Conservation (phyloP, 192 early-diverging fungal species). For the Obelidium mucronatum region DNA sequence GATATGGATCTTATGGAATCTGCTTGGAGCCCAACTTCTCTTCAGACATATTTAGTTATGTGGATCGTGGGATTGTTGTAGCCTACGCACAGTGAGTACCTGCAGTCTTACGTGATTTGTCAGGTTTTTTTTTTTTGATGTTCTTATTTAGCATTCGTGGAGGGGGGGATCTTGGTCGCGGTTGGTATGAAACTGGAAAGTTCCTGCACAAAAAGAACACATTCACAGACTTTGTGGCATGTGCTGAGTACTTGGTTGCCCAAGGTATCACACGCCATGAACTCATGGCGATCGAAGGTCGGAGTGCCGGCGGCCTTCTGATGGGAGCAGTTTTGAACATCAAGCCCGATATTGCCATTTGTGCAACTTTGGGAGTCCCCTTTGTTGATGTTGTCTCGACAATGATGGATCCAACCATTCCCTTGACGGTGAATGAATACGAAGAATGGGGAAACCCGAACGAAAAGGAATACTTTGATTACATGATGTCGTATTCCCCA, state of each 20-base stretch:
- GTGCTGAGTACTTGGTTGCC: constrained; percentile 46
- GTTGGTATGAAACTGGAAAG: constrained; percentile 59
- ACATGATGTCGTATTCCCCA: constrained; percentile 58
- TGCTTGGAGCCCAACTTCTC: constrained; percentile 41
- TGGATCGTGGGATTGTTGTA: constrained; percentile 58
- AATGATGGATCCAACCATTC: constrained; percentile 57
- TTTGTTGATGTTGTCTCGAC: constrained; percentile 62
- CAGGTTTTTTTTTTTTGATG: not conserved
- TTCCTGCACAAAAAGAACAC: constrained; percentile 61
- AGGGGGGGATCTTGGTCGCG: constrained; percentile 25
- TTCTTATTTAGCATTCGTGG: constrained; percentile 11
- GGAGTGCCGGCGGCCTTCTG: constrained; percentile 56
- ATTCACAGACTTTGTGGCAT: constrained; percentile 57
- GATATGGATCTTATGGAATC: constrained; percentile 55
- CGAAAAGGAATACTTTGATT: constrained; percentile 57
- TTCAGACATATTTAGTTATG: constrained; percentile 31
- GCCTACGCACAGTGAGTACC: constrained; percentile 50
- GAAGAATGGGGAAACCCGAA: constrained; percentile 65
- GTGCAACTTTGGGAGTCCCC: constrained; percentile 54
- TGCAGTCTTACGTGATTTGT: too few species aligned
- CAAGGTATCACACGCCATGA: constrained; percentile 41
- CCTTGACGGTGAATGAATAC: constrained; percentile 57
- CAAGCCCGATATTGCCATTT: constrained; percentile 45
- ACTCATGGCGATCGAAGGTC: constrained; percentile 54
- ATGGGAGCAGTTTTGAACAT: constrained; percentile 55